phyloP scores from a whole-genome alignment of 2,329 filamentous ascomycete species.

The Colletotrichum lupini region DNA sequence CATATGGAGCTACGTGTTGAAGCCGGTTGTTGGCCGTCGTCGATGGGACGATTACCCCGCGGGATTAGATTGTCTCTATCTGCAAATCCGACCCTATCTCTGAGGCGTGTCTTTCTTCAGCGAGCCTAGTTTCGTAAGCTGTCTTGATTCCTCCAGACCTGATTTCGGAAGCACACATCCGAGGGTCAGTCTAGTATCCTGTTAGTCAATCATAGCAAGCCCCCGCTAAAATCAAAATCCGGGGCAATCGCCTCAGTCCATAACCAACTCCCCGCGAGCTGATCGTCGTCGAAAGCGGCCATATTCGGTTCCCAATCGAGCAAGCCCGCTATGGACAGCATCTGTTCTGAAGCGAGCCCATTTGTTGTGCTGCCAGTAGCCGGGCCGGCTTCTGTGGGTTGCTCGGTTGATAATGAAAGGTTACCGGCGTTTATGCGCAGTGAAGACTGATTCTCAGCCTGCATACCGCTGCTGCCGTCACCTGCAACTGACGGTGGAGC shows the following conservation, averaged over 20 bases:
- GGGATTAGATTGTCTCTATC: not conserved
- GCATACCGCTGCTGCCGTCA: not conserved
- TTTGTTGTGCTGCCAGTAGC: not conserved
- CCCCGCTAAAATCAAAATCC: conserved; percentile 7
- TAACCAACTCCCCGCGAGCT: conserved; percentile 5
- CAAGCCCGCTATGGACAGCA: conserved; percentile 4
- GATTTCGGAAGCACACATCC: not conserved
- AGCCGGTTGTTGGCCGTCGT: too few species aligned
- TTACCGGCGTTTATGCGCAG: not conserved
- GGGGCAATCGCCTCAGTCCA: not conserved
- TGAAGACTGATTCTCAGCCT: not conserved
- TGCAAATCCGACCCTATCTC: too few species aligned
- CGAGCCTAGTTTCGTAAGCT: not conserved
- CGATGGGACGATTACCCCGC: not conserved
- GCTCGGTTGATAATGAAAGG: not conserved
- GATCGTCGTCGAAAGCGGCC: not conserved
- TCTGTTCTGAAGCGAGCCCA: conserved; percentile 14
- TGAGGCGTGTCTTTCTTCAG: too few species aligned
- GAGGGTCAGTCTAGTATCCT: not conserved
- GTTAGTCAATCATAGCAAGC: not conserved
- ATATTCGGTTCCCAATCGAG: conserved; percentile 1
- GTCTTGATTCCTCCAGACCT: not conserved
- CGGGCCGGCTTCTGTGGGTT: not conserved
- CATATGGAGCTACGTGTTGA: too few species aligned
- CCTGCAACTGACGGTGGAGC: not conserved